These are phyloP conservation scores for Calophaca sinica DNA, from an alignment of 306 rosid genomes.

Conservation along the genomic window DNA sequence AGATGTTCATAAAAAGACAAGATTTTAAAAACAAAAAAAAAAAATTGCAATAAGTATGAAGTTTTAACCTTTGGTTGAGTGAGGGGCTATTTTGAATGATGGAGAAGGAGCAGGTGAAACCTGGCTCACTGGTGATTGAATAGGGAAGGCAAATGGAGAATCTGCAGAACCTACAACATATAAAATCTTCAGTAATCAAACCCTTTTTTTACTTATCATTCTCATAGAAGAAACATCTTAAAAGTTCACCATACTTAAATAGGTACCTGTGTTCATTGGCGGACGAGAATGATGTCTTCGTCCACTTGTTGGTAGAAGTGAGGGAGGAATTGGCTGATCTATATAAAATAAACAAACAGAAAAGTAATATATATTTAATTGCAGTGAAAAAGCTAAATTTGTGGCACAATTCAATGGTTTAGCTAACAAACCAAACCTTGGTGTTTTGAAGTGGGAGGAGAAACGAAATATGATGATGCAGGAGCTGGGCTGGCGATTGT, in stretches of 20 bases:
- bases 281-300: slow-evolving; percentile 60
- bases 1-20: slow-evolving; percentile 33
- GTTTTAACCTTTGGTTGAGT: slow-evolving; percentile 45
- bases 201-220: slow-evolving; percentile 32
- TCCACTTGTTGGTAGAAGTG: slow-evolving; percentile 47
- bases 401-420: slow-evolving; percentile 8
- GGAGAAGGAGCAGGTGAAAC: slow-evolving; percentile 79
- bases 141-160: slow-evolving; percentile 58
- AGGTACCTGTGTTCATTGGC: slow-evolving; percentile 68
- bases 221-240: slow-evolving; percentile 29
- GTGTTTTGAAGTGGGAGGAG: slow-evolving; percentile 59
- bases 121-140: slow-evolving; percentile 55
- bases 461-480: slow-evolving; percentile 59
- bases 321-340: slow-evolving; percentile 69
- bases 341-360: slow-evolving; percentile 34
- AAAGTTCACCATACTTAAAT: slow-evolving; percentile 19
- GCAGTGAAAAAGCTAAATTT: not conserved
- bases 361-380: slow-evolving; percentile 24
- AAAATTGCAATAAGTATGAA: slow-evolving; percentile 15
- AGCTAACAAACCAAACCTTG: slow-evolving; percentile 60
- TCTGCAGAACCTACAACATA: slow-evolving; percentile 52
- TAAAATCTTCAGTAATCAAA: slow-evolving; percentile 39
- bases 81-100: slow-evolving; percentile 48
- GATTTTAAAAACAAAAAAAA: no score
- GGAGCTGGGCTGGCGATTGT: slow-evolving; percentile 67